Evolutionary conservation across 805 yeast genomes (phyloP), one percentile per base, ranked within the genome.

Genomic region (Monosporozyma siamensis): DNA sequence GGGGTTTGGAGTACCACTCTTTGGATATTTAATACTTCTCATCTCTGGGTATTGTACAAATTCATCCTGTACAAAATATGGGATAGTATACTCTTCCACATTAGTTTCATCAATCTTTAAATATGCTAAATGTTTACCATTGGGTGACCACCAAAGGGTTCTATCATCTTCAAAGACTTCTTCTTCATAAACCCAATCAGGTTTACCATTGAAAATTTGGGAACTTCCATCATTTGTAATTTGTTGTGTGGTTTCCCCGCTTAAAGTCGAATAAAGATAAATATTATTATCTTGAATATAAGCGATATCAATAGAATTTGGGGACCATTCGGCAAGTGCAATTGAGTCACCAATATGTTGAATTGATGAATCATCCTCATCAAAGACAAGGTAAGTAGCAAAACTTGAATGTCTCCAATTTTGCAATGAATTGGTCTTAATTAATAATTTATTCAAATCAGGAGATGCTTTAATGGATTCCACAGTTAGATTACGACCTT

Each of bases 151-250:
- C 95, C 95, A 87, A 38, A 86, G 50, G 0, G 89, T 85, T 18
- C 71, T 63, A 51, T 80, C 87, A 20, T 75, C 72, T 27, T 75
- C 77, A 41, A 83, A 71, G 1, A 87, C 92, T 61, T 87, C 96
- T 51, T 87, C 96, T 56, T 88, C 96, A 52, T 87, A 87, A 6
- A 86, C 94, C 96, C 96, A 87, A 56, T 87, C 95, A 0, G 95
- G 94, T 47, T 80, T 80, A 2, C 95, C 96, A 56, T 88, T 82
- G 63, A 87, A 86, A 6, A 85, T 68, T 48, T 76, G 71, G 1
- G 68, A 71, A 26, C 79, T 78, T 12, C 95, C 95, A 54, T 83
- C 92, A 32, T 47, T 46, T 0, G 96, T 83, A 11, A 84, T 63
- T 48, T 77, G 80, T 12, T 32, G 9, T 0, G 65, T 52, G 0